Base-by-base conservation (phyloP, 768 basidiomycete species). In the Phylloporus rhodoxanthus region DNA sequence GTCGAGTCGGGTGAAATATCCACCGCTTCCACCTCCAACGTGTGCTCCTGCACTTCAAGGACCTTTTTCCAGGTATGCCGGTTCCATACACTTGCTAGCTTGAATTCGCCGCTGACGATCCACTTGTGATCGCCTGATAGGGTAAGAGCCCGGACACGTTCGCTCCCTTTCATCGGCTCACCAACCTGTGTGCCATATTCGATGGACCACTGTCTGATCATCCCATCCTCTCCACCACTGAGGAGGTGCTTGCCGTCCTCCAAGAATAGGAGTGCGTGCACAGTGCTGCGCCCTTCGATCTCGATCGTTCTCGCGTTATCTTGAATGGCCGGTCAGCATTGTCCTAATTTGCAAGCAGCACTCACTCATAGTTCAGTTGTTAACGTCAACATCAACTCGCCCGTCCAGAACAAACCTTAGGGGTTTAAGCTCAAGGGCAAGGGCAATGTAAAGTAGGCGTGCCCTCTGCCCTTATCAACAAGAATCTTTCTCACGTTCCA, bases 1-100 rank as follows among this genome's bases (percentile, higher is more conserved):
- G 21, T 43, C n/a, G 49, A 56, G 15, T 56, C 55, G n/a, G 45
- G 17, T 9, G 20, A 25, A 13, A 44, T 29, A 14, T 38, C 40
- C n/a, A 20, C 43, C 8, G 37, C n/a, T n/a, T n/a, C n/a, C n/a
- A n/a, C n/a, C n/a, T 5, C 30, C 8, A 8, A 5, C 10, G 38
- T 40, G 30, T 47, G 47, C 15, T 32, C 47, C 4, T 14, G 30
- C 10, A 47, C 39, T 10, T 7, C 7, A 15, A 41, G 8, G 15
- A 14, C 39, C n/a, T n/a, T 32, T 33, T 32, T 28, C n/a, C 39
- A 38, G 6, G 46, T 29, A 7, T 32, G 14, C 29, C 15, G 15
- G 30, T 40, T 14, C 47, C 38, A 47, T 11, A 47, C 29, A 3
- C 13, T 32, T 7, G 20, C 37, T 4, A 20, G 1, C 14, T 25